These are phyloP conservation scores for Arabidopsis thaliana DNA, from an alignment of 345 rosid species.

Conservation along the genomic window DNA sequence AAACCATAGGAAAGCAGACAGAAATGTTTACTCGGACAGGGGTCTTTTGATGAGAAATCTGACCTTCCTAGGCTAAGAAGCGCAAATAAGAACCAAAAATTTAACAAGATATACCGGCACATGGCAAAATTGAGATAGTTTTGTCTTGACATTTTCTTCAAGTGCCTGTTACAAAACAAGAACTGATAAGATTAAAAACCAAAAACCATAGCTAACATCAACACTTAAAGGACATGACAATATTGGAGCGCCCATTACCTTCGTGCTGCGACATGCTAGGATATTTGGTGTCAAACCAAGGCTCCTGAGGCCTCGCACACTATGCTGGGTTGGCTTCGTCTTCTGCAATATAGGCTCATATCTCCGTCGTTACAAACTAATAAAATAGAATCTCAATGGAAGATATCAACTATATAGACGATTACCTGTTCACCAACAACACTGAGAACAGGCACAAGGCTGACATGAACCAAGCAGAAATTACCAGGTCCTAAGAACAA, in stretches of 20 bases:
- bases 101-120: constrained; percentile 66
- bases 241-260: constrained; percentile 49
- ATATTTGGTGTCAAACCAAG: constrained; percentile 89
- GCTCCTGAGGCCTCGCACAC: constrained; percentile 89
- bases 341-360: constrained; percentile 56
- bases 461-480: constrained; percentile 97
- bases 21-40: not conserved
- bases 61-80: not conserved
- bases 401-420: constrained; percentile 16
- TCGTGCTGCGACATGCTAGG: constrained; percentile 94
- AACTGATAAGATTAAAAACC: constrained; percentile 25
- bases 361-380: not conserved
- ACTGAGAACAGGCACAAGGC: constrained; percentile 96
- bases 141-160: constrained; percentile 74
- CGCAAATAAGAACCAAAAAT: not conserved
- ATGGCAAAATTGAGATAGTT: constrained; percentile 94
- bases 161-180: constrained; percentile 63
- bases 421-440: constrained; percentile 97
- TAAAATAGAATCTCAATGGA: not conserved
- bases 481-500: constrained; percentile 73
- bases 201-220: not conserved
- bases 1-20: constrained; percentile 36
- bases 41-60: not conserved
- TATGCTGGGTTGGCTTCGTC: constrained; percentile 99
- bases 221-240: constrained; percentile 15